Evolutionary conservation across 2,329 filamentous ascomycete genomes (phyloP), one percentile per base, ranked within the genome.

Genomic region (Stemphylium lycopersici): DNA sequence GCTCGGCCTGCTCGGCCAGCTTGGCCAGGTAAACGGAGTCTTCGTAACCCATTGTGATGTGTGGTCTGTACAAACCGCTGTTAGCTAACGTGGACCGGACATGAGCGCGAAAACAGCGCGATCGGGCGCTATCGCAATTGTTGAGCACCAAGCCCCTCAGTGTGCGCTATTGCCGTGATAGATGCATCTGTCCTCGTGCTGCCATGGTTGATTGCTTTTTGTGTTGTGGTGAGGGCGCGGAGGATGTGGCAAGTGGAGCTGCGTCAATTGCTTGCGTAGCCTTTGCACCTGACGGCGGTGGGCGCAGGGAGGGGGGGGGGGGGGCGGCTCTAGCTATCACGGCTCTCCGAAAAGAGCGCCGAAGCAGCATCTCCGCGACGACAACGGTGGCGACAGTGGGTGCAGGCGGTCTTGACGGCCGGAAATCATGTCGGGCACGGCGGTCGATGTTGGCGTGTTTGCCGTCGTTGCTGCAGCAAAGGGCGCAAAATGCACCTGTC

Each of bases 1-100:
- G 93, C 89, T 99, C 95, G 81, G 95, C 95, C 88, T 99, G 95
- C 89, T 99, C 95, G 79, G 95, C 95, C 81, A 99, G 90, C 92
- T 98, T 98, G 83, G 95, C 95, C 80, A 98, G 90, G 82, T 98
- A 98, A 77, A 99, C 95, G 76, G 93, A 93, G 84, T 98, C 93
- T 87, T 98, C 93, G 86, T 96, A 91, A 87, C 90, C 92, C 93
- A 98, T 98, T 84, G 84, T 93, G 84, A 61, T 58, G 50, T 68
- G 65, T 58, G 55, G 65, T 69, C 69, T 74, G 57, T 48, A 31
- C 6, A 54, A 18, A 47, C 8, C 15, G 43, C 49, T 48, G 62
- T 73, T 69, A 74, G 70, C 62, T 45, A 55, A 58, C 45, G 54
- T 60, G 45, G 11, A 43, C 46, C 20, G 43, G 37, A 43, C 50